Percentiles rank a stretch among this genome's conserved stretches.
phyloP scores from a whole-genome alignment of 1,139 yeast genomes.

The Protomyces macrosporus region DNA sequence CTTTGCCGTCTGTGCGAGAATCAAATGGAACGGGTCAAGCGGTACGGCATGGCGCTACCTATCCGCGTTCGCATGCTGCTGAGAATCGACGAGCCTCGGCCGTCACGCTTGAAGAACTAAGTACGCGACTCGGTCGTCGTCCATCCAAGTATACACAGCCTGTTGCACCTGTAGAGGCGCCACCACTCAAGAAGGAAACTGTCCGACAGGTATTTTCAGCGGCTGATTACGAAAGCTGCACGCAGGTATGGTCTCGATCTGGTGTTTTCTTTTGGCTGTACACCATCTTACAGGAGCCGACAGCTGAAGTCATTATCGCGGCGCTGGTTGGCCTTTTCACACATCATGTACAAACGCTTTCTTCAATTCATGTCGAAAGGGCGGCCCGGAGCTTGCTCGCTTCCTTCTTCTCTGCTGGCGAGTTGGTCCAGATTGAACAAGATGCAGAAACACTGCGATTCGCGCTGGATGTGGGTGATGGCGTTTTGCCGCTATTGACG shows the following conservation, averaged over 20 bases:
- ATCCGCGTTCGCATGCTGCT: not conserved
- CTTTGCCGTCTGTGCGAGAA: not conserved
- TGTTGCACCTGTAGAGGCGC: not conserved
- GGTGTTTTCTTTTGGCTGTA: conserved; percentile 50
- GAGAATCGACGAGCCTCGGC: not conserved
- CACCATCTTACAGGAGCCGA: conserved; percentile 34
- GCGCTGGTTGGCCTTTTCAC: conserved; percentile 52
- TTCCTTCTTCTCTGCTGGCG: conserved; percentile 47
- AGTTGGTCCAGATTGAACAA: conserved; percentile 41
- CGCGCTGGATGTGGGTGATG: conserved; percentile 39
- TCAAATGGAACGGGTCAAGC: not conserved
- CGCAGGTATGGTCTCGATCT: conserved; percentile 49
- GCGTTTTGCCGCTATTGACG: conserved; percentile 46
- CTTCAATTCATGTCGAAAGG: conserved; percentile 53
- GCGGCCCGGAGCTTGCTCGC: conserved; percentile 51
- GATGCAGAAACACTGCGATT: conserved; percentile 34
- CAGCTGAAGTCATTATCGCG: conserved; percentile 48
- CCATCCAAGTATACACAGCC: not conserved
- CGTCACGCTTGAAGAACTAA: not conserved
- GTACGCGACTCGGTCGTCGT: not conserved
- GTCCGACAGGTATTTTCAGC: not conserved
- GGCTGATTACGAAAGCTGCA: conserved; percentile 43
- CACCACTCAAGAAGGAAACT: not conserved
- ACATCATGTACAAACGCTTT: conserved; percentile 49
- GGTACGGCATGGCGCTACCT: not conserved